Evolutionary conservation across 345 rosid genomes (phyloP).

Genomic region (Salix arbutifolia): DNA sequence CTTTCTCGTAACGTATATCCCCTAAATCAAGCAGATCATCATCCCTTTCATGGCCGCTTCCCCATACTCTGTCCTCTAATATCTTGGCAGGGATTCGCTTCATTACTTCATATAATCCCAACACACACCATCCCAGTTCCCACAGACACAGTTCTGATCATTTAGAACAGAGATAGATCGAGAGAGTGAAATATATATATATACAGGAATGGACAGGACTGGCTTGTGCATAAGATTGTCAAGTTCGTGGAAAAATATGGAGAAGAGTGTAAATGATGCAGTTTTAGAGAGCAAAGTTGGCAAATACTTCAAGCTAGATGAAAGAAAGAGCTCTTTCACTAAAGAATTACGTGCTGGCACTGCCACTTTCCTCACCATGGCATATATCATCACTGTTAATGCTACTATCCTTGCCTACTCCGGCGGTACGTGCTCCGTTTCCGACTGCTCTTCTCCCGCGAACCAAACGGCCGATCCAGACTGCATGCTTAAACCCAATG

Average conservation of each 20-base stretch:
- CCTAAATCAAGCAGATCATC: not conserved
- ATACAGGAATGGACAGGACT: slow-evolving; percentile 19
- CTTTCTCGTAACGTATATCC: slow-evolving; percentile 8
- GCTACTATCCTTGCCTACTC: slow-evolving; percentile 79
- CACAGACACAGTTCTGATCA: not conserved
- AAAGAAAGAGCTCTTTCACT: slow-evolving; percentile 63
- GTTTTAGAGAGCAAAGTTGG: slow-evolving; percentile 57
- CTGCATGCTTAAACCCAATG: slow-evolving; percentile 52
- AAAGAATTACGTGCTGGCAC: slow-evolving; percentile 76
- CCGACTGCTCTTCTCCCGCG: slow-evolving; percentile 46
- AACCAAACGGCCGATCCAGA: slow-evolving; percentile 42
- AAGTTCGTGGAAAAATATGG: slow-evolving; percentile 45
- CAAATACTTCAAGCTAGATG: slow-evolving; percentile 64
- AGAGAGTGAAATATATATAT: not conserved
- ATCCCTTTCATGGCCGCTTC: not conserved
- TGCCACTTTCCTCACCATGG: slow-evolving; percentile 95
- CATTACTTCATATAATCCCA: not conserved
- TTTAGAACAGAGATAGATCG: not conserved
- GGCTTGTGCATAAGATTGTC: slow-evolving; percentile 19
- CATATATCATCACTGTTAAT: slow-evolving; percentile 82
- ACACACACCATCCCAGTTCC: not conserved
- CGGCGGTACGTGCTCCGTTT: slow-evolving; percentile 67
- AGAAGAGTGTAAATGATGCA: slow-evolving; percentile 49
- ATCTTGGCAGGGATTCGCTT: not conserved
- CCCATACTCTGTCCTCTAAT: slow-evolving; percentile 6